Conservation (phyloP, 2,329 filamentous ascomycete genomes). For the Colletotrichum abscissum region DNA sequence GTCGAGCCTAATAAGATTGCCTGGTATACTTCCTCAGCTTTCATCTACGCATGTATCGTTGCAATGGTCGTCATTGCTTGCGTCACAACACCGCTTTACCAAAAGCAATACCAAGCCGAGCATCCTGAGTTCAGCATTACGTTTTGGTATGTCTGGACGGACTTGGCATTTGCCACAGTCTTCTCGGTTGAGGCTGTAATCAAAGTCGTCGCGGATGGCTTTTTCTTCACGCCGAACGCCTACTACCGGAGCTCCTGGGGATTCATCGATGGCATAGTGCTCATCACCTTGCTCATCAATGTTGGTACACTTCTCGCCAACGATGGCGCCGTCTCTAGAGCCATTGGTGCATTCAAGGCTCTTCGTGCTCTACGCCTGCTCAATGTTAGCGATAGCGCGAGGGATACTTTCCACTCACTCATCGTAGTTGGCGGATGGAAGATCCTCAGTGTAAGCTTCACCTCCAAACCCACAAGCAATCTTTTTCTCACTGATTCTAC, state of each 20-base stretch:
- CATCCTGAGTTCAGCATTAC: slow-evolving; percentile 67
- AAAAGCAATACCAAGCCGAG: slow-evolving; percentile 82
- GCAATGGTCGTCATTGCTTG: slow-evolving; percentile 98
- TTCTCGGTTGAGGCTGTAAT: slow-evolving; percentile 90
- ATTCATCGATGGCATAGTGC: slow-evolving; percentile 90
- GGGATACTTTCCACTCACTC: slow-evolving; percentile 96
- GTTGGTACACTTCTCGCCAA: slow-evolving; percentile 85
- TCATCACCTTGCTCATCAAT: slow-evolving; percentile 95
- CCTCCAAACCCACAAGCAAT: slow-evolving; percentile 33
- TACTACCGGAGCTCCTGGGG: slow-evolving; percentile 98
- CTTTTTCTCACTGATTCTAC: slow-evolving; percentile 2
- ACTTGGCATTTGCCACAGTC: slow-evolving; percentile 87
- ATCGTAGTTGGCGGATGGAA: slow-evolving; percentile 96
- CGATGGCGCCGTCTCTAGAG: slow-evolving; percentile 86
- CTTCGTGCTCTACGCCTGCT: slow-evolving; percentile 89
- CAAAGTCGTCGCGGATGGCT: slow-evolving; percentile 94
- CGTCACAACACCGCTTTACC: slow-evolving; percentile 92
- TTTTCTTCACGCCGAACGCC: slow-evolving; percentile 96
- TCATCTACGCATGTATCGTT: slow-evolving; percentile 93
- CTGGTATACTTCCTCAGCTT: slow-evolving; percentile 93
- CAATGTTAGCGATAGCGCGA: slow-evolving; percentile 95
- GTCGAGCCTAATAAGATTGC: slow-evolving; percentile 87
- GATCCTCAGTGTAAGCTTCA: slow-evolving; percentile 77
- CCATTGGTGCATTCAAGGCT: slow-evolving; percentile 96
- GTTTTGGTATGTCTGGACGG: slow-evolving; percentile 97